Conservation (phyloP, 129 eudicot species). For the Flaveria brownii region DNA sequence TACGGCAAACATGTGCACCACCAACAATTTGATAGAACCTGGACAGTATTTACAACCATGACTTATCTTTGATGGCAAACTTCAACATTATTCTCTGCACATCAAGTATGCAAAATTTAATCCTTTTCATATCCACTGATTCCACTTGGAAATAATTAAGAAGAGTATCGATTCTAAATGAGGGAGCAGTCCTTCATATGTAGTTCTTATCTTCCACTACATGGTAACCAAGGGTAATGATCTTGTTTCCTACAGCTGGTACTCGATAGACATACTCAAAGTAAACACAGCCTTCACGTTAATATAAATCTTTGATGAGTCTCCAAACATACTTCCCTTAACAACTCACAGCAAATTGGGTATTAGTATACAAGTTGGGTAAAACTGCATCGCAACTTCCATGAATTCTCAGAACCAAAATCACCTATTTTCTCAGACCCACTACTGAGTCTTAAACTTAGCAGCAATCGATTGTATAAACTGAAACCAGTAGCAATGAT, state of each 20-base stretch:
- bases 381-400: no score
- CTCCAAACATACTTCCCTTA: no score
- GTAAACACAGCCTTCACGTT: no score
- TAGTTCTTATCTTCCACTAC: background rate
- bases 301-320: no score
- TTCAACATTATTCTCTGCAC: constrained; percentile 1
- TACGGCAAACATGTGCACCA: background rate
- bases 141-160: background rate
- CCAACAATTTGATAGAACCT: background rate
- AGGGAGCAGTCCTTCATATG: no score
- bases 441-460: background rate
- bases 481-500: background rate
- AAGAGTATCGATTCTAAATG: background rate
- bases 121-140: background rate
- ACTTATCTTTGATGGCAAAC: background rate
- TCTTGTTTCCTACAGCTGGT: background rate
- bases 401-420: background rate
- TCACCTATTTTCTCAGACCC: background rate
- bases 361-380: no score
- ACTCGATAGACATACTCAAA: no score
- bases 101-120: background rate
- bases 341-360: no score
- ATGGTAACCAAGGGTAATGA: background rate
- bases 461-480: background rate
- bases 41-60: background rate